Percentiles rank a stretch among this genome's conserved stretches.
Evolutionary conservation across 2,329 filamentous ascomycete species (phyloP).

Genomic region (Fusarium sp.): DNA sequence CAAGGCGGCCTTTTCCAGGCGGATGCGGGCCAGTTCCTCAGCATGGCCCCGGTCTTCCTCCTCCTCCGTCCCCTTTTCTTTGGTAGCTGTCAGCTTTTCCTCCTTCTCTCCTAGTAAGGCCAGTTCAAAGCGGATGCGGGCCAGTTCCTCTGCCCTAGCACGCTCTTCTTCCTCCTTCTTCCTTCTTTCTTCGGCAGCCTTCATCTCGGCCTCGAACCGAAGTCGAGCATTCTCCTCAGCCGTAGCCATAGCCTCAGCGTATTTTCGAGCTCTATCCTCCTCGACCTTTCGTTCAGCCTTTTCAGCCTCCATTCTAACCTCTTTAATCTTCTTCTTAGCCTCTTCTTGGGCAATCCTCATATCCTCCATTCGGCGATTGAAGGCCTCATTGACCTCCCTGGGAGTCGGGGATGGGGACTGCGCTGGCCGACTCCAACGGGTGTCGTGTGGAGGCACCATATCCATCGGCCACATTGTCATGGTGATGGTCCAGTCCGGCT

Average conservation of each 20-base stretch:
- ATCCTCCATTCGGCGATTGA: neutral
- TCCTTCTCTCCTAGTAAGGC: too few relatives aligned
- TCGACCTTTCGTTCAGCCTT: neutral
- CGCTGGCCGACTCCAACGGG: neutral
- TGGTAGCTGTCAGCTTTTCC: too few relatives aligned
- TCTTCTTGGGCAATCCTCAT: neutral
- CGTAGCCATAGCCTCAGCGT: neutral
- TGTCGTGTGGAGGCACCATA: constrained; percentile 44
- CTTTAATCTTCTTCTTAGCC: neutral
- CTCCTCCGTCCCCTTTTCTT: neutral
- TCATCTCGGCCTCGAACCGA: constrained; percentile 47
- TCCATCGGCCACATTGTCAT: constrained; percentile 71
- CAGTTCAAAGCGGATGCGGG: too few relatives aligned
- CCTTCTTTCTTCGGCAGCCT: constrained; percentile 29
- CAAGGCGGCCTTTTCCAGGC: too few relatives aligned
- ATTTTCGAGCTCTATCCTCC: neutral
- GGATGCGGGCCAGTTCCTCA: neutral
- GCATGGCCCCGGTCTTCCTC: neutral
- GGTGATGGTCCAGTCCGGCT: constrained; percentile 71
- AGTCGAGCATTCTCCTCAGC: neutral
- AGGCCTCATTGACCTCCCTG: neutral
- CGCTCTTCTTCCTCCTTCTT: neutral
- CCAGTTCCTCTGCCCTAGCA: neutral
- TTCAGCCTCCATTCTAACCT: neutral
- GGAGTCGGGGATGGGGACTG: neutral